These are phyloP conservation scores for Macrolepiota albuminosa DNA, from an alignment of 768 basidiomycete genomes.

Conservation along the genomic window DNA sequence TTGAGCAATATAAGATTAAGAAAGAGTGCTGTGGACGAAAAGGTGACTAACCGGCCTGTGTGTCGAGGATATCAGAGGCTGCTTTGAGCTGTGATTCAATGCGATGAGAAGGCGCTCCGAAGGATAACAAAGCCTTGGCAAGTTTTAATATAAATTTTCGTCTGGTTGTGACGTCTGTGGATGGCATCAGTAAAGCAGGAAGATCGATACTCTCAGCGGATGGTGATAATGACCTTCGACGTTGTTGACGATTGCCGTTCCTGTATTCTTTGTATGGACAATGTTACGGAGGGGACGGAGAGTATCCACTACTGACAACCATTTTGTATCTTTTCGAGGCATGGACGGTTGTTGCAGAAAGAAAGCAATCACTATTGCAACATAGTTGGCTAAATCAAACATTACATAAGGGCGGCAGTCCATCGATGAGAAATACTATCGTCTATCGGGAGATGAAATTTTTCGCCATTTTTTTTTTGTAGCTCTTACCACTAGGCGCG, in stretches of 20 bases:
- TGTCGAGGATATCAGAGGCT: constrained; percentile 72
- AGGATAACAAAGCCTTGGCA: constrained; percentile 84
- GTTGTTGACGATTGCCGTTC: constrained; percentile 36
- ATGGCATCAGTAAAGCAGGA: background rate
- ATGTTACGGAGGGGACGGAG: constrained; percentile 20
- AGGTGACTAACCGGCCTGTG: constrained; percentile 51
- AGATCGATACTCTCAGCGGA: background rate
- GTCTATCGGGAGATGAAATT: no score
- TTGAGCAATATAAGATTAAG: constrained; percentile 14
- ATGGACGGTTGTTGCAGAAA: background rate
- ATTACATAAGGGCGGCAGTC: constrained; percentile 14
- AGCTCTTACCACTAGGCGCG: no score
- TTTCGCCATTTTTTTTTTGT: no score
- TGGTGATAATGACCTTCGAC: constrained; percentile 35
- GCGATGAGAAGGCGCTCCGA: constrained; percentile 92
- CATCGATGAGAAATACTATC: constrained; percentile 5
- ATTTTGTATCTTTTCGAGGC: constrained; percentile 1
- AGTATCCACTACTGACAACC: constrained; percentile 9
- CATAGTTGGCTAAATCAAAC: constrained; percentile 1
- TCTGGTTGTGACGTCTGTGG: constrained; percentile 40
- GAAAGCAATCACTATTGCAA: background rate
- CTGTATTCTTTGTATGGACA: constrained; percentile 27
- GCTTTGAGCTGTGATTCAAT: constrained; percentile 85
- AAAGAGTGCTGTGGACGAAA: background rate
- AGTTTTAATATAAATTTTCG: constrained; percentile 80